phyloP scores from a whole-genome alignment of 2,329 filamentous ascomycete species.

The Alternaria brassicae region DNA sequence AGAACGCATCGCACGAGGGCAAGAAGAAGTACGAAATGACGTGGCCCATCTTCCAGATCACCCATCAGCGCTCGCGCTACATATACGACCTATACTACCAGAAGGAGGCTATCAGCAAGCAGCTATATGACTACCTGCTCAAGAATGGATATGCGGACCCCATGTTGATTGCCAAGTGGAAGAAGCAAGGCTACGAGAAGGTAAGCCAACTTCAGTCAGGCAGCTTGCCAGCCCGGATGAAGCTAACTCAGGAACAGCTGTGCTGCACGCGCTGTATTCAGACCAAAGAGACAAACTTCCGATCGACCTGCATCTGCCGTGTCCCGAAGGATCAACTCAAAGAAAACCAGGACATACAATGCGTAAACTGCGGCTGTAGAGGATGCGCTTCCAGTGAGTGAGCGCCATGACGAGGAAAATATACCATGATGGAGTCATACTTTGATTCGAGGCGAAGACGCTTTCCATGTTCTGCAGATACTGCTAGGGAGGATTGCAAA shows the following conservation, averaged over 20 bases:
- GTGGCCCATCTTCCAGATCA: constrained; percentile 98
- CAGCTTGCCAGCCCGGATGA: background rate
- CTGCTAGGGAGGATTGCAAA: background rate
- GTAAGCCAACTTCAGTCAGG: constrained; percentile 54
- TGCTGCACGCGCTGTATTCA: constrained; percentile 97
- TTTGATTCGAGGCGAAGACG: background rate
- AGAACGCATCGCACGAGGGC: constrained; percentile 81
- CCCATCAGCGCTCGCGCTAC: constrained; percentile 89
- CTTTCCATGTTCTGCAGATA: background rate
- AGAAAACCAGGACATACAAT: constrained; percentile 88
- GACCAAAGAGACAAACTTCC: constrained; percentile 99
- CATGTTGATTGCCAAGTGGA: constrained; percentile 98
- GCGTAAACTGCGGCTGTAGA: constrained; percentile 91
- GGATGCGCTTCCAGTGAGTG: constrained; percentile 88
- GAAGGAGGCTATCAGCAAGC: constrained; percentile 91
- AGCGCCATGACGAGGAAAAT: constrained; percentile 14
- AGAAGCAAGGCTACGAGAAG: constrained; percentile 99
- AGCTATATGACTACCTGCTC: constrained; percentile 92
- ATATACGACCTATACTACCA: constrained; percentile 98
- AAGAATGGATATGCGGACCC: constrained; percentile 97
- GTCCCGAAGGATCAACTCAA: constrained; percentile 90
- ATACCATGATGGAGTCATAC: background rate
- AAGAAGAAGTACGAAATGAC: constrained; percentile 89
- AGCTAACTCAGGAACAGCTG: constrained; percentile 61
- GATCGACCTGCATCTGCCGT: constrained; percentile 94